Evolutionary conservation across 768 basidiomycete genomes (phyloP), one percentile per base, ranked within the genome.

Genomic region (Omphalotus guepiniiformis): DNA sequence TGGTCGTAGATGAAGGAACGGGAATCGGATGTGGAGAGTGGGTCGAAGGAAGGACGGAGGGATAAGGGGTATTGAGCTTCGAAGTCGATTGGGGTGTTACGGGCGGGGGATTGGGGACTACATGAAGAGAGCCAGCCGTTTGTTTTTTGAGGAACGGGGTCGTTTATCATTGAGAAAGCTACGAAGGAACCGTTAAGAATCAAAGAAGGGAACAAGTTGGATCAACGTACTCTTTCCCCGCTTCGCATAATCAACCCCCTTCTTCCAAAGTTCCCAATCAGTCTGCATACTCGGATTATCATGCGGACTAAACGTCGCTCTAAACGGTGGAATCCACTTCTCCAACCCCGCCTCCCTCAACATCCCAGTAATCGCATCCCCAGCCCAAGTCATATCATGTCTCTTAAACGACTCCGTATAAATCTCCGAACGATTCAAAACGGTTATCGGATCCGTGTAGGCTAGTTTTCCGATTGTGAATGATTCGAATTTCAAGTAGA

Each of bases 1-100:
- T 79, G 78, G 52, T 79, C 63, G 52, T 75, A 61, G 35, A 80
- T 77, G 56, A 80, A 81, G 0, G 70, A 70, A 53, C 73, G 73
- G 26, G 65, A 16, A 38, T 29, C 21, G 15, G 26, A 26, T 7
- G 45, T 26, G 8, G 46, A 27, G 34, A 38, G 21, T 9, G 46
- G 37, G 9, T 38, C 46, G 23, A 25, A 32, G n/a, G 23, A 25
- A 6, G 44, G 41, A 26, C 41, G 62, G 11, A 51, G 45, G 1
- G 63, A 56, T 12, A 52, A 58, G 0, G 63, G 58, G 6, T 67
- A 70, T 2, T 68, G 68, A 5, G 57, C 56, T 46, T 70, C 63
- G 28, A 70, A 60, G 29, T 64, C 54, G 22, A 73, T 61, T 1
- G 64, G 62, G 12, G 45, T 18, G 5, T 37, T 37, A n/a, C 28